Base-by-base conservation (phyloP, 257 asterid species). In the Jacaranda mimosifolia region DNA sequence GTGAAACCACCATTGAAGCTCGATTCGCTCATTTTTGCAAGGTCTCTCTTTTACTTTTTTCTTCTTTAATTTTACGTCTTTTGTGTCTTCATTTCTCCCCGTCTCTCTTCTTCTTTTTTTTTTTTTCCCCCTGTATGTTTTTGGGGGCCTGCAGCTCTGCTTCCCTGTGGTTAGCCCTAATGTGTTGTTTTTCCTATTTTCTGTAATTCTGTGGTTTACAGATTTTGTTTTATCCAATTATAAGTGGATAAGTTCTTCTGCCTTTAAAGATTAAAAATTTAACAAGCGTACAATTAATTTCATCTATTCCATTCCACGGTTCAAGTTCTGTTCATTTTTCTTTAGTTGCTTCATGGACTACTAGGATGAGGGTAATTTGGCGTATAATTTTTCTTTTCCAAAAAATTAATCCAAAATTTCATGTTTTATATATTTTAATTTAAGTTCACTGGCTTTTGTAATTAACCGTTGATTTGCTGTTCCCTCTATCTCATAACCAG, bases 11-110 rank as follows among this genome's bases (percentile, higher is more conserved):
- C 57, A 73, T 88, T 83, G 94, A 89, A 82, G 87, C 87, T 81
- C 93, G 97, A 58, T 94, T 94, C 68, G 63, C 83, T 26, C 72
- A 83, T 72, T 92, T 94, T 65, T 91, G 91, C 94, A 86, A 90
- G 98, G 98, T 88, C 36, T 56, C 40, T 64, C 39, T 15, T 77
- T 84, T 68, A 3, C 9, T 18, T 46, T 21, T 43, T 70, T 76
- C 13, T 67, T 15, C 3, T 75, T 72, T 21, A 21, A 62, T 46
- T 51, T 49, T 45, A 21, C 65, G 6, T 48, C 45, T 49, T 14
- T 49, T 43, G 1, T 17, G 43, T 73, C 35, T 60, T 46, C 17
- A 1, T 53, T 63, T 71, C 68, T 45, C 55, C 36, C 62, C 63
- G 12, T 38, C 18, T 19, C 11, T 36, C 59, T 59, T n/a, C n/a